phyloP scores from a whole-genome alignment of 139 green algal genomes.

The Chlamydomonas sp. region DNA sequence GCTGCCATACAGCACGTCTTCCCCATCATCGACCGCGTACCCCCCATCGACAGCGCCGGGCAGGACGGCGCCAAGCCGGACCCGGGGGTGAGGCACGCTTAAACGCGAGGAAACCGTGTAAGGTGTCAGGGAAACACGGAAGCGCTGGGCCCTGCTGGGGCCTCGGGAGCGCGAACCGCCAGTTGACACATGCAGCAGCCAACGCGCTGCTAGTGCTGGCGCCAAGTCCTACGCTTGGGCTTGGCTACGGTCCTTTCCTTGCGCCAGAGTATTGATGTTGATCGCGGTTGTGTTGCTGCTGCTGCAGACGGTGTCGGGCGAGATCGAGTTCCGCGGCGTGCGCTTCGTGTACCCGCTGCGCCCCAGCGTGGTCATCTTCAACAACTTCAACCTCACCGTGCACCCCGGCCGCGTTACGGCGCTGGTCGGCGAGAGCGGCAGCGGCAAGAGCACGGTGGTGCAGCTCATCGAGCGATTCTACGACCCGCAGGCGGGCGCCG shows the following conservation, averaged over 20 bases:
- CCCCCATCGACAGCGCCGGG: conserved; percentile 66
- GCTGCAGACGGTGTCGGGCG: conserved; percentile 43
- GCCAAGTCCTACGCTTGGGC: not conserved
- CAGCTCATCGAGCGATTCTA: conserved; percentile 92
- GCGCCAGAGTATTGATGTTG: not conserved
- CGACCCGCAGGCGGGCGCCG: conserved; percentile 59
- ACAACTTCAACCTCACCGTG: conserved; percentile 70
- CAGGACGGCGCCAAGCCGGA: conserved; percentile 36
- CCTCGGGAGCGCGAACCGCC: conserved; percentile 26
- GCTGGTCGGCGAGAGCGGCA: conserved; percentile 92
- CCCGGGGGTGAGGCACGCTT: not conserved
- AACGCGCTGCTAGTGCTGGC: not conserved
- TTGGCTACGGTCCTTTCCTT: not conserved
- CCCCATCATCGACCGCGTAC: conserved; percentile 78
- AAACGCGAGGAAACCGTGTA: too few relatives aligned
- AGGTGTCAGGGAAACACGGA: conserved; percentile 22
- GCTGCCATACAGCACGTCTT: conserved; percentile 76
- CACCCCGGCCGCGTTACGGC: conserved; percentile 76
- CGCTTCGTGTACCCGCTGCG: conserved; percentile 84
- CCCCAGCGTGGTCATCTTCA: conserved; percentile 66
- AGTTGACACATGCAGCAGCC: not conserved
- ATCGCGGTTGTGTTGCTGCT: not conserved
- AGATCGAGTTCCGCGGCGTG: conserved; percentile 68
- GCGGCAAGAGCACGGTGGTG: conserved; percentile 93
- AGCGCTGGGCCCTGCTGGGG: conserved; percentile 59